Base-by-base conservation (phyloP, 2,329 filamentous ascomycete genomes). In the Conoideocrella luteorostrata region DNA sequence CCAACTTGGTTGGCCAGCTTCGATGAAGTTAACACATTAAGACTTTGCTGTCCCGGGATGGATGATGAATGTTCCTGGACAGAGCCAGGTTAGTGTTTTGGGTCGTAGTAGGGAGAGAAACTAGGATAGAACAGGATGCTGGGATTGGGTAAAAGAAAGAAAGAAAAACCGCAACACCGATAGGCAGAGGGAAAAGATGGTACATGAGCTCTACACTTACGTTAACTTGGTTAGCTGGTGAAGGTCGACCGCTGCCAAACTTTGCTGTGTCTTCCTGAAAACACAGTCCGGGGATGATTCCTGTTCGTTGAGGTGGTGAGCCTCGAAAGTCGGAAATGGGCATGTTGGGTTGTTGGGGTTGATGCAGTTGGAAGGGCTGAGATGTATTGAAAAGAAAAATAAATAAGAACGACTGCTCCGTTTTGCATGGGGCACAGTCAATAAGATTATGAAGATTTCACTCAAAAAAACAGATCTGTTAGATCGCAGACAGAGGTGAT, bases 1-100 rank as follows among this genome's bases (percentile, higher is more conserved):
- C 58, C 65, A 53, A 65, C 67, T 58, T 79, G 75, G 46, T 80
- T 80, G 44, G 67, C 69, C 51, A 80, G 58, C 54, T 76, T 80
- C 39, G 72, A 75, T 5, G 76, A 70, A 22, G 70, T 60, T 50
- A 81, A 63, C 30, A 68, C 67, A 29, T 66, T 61, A 23, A 72
- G 60, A n/a, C 63, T 59, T 52, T 71, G 74, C 56, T 72, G 72
- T 39, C 51, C 47, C 3, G 52, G 36, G 9, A 46, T 30, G n/a
- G 17, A 38, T 20, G 51, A 43, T 29, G 44, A 45, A 21, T 44
- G 46, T 17, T 56, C 55, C 51, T 63, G 45, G 10, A 28, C 4
- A 13, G 17, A 35, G 21, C 30, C 10, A 29, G 13, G 9, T 6
- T 4, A 10, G 11, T 36, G 20, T 15, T 15, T n/a, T 26, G 34